phyloP scores from a whole-genome alignment of 148 eudicot genomes.

The Dysphania ambrosioides region DNA sequence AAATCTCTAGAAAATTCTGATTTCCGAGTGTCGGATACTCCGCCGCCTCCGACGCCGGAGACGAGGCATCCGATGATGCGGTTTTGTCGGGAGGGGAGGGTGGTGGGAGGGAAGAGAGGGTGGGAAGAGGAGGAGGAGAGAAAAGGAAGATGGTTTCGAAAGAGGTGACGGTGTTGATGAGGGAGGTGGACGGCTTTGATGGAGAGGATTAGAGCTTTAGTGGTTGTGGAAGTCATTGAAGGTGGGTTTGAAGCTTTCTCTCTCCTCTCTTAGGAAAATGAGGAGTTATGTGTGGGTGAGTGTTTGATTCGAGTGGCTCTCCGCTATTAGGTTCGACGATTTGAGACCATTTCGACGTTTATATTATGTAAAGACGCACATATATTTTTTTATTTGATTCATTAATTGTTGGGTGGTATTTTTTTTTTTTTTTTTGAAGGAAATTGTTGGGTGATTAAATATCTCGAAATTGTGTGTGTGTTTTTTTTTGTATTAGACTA shows the following conservation, averaged over 20 bases:
- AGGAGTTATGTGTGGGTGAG: not conserved
- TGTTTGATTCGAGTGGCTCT: conserved; percentile 20
- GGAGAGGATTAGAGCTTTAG: conserved; percentile 33
- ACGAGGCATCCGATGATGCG: conserved; percentile 40
- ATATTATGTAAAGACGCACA: too few species aligned
- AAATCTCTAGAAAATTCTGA: conserved; percentile 62
- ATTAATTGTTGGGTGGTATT: too few species aligned
- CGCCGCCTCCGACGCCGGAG: conserved; percentile 65
- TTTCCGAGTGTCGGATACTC: conserved; percentile 55
- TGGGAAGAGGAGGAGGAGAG: conserved; percentile 15
- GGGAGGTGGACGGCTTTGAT: conserved; percentile 37
- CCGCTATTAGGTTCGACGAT: not conserved
- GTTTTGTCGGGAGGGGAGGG: conserved; percentile 17
- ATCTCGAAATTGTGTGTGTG: too few species aligned
- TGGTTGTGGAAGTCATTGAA: conserved; percentile 50
- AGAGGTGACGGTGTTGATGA: conserved; percentile 12
- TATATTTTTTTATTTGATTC: too few species aligned
- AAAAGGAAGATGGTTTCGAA: conserved; percentile 28
- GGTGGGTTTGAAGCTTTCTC: conserved; percentile 14
- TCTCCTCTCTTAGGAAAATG: too few species aligned
- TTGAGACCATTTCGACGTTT: too few species aligned
- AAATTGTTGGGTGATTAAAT: too few species aligned
- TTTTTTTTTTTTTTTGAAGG: too few species aligned
- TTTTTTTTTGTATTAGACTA: too few species aligned
- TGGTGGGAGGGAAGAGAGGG: conserved; percentile 17